These are phyloP conservation scores for Teunomyces lycoperdinae DNA, from an alignment of 805 yeast genomes.

Conservation along the genomic window DNA sequence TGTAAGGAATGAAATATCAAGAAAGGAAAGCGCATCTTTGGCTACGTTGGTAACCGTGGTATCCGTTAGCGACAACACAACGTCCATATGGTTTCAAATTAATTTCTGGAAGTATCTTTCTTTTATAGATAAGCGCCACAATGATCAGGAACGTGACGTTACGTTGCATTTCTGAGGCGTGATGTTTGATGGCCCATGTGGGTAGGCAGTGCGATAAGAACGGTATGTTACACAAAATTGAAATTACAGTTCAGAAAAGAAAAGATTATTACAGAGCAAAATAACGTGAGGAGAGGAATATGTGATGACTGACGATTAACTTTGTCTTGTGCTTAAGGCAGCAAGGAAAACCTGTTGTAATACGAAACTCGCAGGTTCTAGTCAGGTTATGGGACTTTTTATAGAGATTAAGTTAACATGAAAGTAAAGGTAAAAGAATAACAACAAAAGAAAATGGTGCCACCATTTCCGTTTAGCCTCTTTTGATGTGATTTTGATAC, in stretches of 20 bases:
- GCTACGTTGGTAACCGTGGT: neutral
- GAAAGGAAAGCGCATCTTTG: conserved; percentile 28
- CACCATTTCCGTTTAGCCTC: neutral
- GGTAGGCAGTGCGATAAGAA: neutral
- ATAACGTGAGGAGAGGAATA: neutral
- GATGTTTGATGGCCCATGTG: neutral
- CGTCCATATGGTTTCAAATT: neutral
- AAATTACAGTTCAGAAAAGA: neutral
- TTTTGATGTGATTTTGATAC: neutral
- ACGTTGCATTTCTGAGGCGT: neutral
- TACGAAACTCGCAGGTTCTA: too few species aligned
- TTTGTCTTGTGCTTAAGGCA: too few species aligned
- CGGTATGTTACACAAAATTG: neutral
- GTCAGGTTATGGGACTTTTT: too few species aligned
- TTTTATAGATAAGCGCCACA: neutral
- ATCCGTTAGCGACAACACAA: neutral
- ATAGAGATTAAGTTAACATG: too few species aligned
- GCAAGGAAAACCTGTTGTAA: too few species aligned
- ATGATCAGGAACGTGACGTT: neutral
- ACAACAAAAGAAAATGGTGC: neutral
- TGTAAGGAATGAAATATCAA: conserved; percentile 61
- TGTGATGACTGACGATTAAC: too few species aligned
- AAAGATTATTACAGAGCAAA: too few species aligned
- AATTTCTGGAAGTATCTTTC: neutral
- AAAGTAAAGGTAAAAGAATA: too few species aligned